Evolutionary conservation across 2,329 filamentous ascomycete species (phyloP), one percentile per base, ranked within the genome.

Genomic region (Pleurostoma richardsiae): DNA sequence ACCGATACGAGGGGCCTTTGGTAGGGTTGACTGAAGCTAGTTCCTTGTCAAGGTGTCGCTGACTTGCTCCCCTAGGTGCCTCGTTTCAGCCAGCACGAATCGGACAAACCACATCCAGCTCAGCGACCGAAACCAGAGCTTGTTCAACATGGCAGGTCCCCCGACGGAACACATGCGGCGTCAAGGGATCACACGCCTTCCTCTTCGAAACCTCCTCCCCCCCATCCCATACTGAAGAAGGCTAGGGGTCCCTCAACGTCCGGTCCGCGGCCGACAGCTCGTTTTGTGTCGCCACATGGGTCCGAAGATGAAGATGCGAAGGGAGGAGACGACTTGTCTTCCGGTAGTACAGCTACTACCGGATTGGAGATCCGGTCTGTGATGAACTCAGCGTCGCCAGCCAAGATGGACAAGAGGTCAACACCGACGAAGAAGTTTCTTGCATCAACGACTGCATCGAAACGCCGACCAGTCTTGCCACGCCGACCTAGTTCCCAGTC

Each of bases 201-300:
- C 8, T 73, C 74, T 7, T 67, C 70, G 10, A 71, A 71, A 47
- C 69, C 72, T 6, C 70, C 73, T 4, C 74, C 72, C 33, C 58
- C 71, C 3, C 77, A 80, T 53, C 79, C 80, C 1, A 84, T 83
- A 45, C 57, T 83, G 49, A 83, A 82, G 59, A 83, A 83, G 60
- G 65, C 72, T 40, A 71, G 76, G 54, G 74, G 73, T 10, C 76
- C 77, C 47, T 78, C 77, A 30, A 63, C 67, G 26, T 72, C 70
- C 11, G 76, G 77, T 4, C 73, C 77, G 10, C 71, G 76, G 26
- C 79, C 77, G n/a, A 82, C 78, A 6, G 79, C 80, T 45, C 75
- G 79, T n/a, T 83, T 83, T 54, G 72, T 75, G 6, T 77, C 77
- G 11, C 79, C 79, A 2, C 71, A 72, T 30, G 70, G 68, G 30